Percentiles rank a stretch among this genome's conserved stretches.
Conservation (phyloP, 2,329 filamentous ascomycete genomes). For the Paecilomyces sp. region DNA sequence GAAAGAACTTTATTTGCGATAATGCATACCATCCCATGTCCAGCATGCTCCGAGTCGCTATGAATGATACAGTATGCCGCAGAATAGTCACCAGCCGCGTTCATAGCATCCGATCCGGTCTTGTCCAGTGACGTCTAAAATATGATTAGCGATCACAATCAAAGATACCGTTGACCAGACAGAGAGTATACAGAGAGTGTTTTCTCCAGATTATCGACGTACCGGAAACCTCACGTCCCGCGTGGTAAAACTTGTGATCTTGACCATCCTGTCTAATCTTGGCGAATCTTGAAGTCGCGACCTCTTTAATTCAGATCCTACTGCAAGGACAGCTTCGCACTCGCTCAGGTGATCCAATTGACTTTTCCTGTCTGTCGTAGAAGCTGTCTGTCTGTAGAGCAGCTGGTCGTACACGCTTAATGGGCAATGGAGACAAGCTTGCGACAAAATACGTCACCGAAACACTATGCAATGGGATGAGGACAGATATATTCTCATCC, state of each 20-base stretch:
- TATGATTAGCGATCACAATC: constrained; percentile 2
- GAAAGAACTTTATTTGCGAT: constrained; percentile 1
- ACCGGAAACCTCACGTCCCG: constrained; percentile 68
- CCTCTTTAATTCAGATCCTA: background rate
- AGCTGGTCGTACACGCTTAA: background rate
- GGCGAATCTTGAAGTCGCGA: background rate
- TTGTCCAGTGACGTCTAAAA: constrained; percentile 78
- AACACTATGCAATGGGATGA: background rate
- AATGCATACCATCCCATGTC: constrained; percentile 35
- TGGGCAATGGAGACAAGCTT: background rate
- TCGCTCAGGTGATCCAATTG: background rate
- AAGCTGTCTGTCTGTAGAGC: background rate
- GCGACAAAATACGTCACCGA: background rate
- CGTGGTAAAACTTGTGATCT: constrained; percentile 64
- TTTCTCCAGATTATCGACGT: constrained; percentile 13
- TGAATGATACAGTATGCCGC: constrained; percentile 88
- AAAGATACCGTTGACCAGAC: constrained; percentile 4
- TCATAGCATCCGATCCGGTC: constrained; percentile 97
- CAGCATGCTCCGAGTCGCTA: constrained; percentile 56
- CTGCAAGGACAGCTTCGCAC: background rate
- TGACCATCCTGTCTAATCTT: constrained; percentile 40
- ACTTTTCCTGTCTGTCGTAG: background rate
- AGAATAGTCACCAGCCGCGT: constrained; percentile 86
- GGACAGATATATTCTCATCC: background rate
- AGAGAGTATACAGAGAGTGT: constrained; percentile 4